phyloP scores from a whole-genome alignment of 495 filamentous ascomycete genomes.

The Polyplosphaeria fusca region DNA sequence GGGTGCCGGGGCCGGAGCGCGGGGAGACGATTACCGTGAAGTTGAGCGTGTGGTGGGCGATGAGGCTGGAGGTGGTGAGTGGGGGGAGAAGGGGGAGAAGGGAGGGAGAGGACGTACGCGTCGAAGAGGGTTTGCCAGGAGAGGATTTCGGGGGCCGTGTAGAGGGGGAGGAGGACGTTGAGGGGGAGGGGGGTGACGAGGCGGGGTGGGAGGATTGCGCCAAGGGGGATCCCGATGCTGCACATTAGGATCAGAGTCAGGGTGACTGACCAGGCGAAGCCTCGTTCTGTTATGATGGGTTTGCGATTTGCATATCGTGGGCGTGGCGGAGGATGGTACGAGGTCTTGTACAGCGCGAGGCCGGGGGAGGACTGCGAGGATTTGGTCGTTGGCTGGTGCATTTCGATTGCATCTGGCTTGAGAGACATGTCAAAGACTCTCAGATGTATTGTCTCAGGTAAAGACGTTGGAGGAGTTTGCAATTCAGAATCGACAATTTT shows the following conservation, averaged over 20 bases:
- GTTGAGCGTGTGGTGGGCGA: background rate
- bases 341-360: too few species aligned
- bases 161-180: constrained; percentile 58
- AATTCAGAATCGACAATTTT: too few species aligned
- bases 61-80: background rate
- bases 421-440: too few species aligned
- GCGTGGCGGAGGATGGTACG: background rate
- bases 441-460: too few species aligned
- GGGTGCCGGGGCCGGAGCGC: constrained; percentile 14
- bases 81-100: background rate
- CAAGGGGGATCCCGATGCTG: constrained; percentile 1
- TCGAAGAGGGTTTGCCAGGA: constrained; percentile 51
- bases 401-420: too few species aligned
- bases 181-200: constrained; percentile 56
- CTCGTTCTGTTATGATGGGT: background rate
- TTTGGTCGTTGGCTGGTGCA: too few species aligned
- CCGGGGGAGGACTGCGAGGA: too few species aligned
- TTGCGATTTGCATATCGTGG: too few species aligned
- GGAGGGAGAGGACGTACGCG: constrained; percentile 55
- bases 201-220: background rate
- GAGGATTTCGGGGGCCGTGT: constrained; percentile 49
- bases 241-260: background rate
- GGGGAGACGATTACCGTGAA: constrained; percentile 3
- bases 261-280: background rate
- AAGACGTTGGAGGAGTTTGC: too few species aligned